Percentiles rank a stretch among this genome's conserved stretches.
phyloP scores from a whole-genome alignment of 306 rosid species.

The Sechiopsis laciniata region DNA sequence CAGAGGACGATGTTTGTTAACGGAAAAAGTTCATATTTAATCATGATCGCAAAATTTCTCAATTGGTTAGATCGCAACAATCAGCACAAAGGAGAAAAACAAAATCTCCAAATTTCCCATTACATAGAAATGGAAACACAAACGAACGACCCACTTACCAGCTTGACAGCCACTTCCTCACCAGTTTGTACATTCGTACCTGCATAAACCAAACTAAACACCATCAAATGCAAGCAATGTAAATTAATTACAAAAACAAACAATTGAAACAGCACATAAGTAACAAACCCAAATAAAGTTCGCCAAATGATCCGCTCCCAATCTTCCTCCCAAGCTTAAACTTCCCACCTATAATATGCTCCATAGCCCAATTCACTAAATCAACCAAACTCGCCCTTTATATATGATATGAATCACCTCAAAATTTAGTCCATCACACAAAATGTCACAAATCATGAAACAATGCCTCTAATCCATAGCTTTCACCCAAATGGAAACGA shows the following conservation, averaged over 20 bases:
- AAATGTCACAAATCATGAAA: constrained; percentile 13
- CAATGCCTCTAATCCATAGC: constrained; percentile 17
- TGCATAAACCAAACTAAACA: constrained; percentile 4
- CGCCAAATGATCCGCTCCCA: constrained; percentile 98
- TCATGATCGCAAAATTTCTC: neutral
- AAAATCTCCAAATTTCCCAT: constrained; percentile 9
- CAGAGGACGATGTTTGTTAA: neutral
- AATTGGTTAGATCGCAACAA: neutral
- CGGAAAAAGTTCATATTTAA: neutral
- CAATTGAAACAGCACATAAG: neutral
- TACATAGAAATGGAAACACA: neutral
- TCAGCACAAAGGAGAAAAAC: constrained; percentile 6
- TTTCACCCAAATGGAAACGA: neutral
- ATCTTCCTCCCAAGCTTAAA: constrained; percentile 96
- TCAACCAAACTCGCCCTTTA: constrained; percentile 1
- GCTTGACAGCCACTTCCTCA: constrained; percentile 17
- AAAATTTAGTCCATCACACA: constrained; percentile 16
- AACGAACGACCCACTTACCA: constrained; percentile 51
- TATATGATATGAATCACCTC: neutral
- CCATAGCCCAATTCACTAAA: constrained; percentile 48
- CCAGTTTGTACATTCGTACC: too few relatives aligned
- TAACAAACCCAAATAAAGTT: constrained; percentile 75
- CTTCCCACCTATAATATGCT: constrained; percentile 80
- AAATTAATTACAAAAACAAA: constrained; percentile 1
- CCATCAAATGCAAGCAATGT: constrained; percentile 11